Evolutionary conservation across 2,329 filamentous ascomycete species (phyloP), one percentile per base, ranked within the genome.

Genomic region (Aspergillus sp.): DNA sequence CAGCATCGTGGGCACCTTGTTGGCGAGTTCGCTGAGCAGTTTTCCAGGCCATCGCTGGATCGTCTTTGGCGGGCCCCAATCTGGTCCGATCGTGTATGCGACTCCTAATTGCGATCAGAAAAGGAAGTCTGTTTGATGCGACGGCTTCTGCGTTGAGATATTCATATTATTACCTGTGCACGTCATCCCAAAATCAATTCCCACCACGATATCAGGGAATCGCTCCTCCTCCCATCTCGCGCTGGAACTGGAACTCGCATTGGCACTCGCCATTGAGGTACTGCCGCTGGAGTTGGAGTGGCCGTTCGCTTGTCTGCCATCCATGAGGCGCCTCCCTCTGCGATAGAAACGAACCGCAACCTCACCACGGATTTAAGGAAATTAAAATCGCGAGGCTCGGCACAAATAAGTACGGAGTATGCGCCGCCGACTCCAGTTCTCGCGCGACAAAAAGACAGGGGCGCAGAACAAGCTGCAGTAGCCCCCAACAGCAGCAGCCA

Each of bases 41-140:
- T 65, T 69, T 4, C 67, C 68, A 4, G 71, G 69, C 72, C 72
- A 74, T 24, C 71, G 67, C 53, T 74, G 72, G 43, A 75, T 70
- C 5, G 68, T 67, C 51, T 67, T 72, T 1, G 71, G 70, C 18
- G 66, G 62, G 45, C 56, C 51, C 73, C 72, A 74, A 61, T 71
- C 67, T 32, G 72, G 72, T 13, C 61, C 69, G 51, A 62, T 68
- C 13, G 70, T 73, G 58, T 74, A 75, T 39, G 73, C 71, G 38
- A 74, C 72, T 7, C 71, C 73, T 67, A 12, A 6, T 15, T 15
- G 12, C 17, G 5, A 34, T 17, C 17, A 7, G 12, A 30, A n/a
- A 20, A 15, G 22, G n/a, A n/a, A n/a, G n/a, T n/a, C n/a, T n/a
- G n/a, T n/a, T n/a, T n/a, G n/a, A n/a, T n/a, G n/a, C n/a, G n/a